Evolutionary conservation across 441 rosid genomes (phyloP), one percentile per base, ranked within the genome.

Genomic region (Pelargonium fulgidum): DNA sequence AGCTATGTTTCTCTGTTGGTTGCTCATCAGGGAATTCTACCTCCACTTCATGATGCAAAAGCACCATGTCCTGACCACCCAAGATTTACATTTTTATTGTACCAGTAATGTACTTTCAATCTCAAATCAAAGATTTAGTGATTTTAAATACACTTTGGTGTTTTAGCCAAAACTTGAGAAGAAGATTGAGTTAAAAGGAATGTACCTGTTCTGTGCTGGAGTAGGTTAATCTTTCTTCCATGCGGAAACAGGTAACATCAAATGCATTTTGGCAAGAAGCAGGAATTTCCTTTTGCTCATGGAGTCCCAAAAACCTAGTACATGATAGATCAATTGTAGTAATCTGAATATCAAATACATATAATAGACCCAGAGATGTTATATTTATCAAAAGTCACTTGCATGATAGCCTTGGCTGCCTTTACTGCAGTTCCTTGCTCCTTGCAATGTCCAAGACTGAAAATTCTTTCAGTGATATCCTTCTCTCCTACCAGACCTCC

Each of bases 191-290:
- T 11, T 13, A 48, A 6, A 64, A 70, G 29, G 44, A 56, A 67
- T 20, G 68, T 79, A 93, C 98, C 94, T 89, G 88, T 77, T 93
- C 99, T 41, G 81, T 73, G 81, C 83, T 67, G 3, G 89, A 81
- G 75, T 91, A 93, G 22, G 85, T 82, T 73, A 93, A 79, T 75
- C 81, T 88, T 81, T 86, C 90, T 85, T 93, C 97, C 99, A 93
- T 93, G 39, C 81, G 67, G 74, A 76, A 80, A 72, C 97, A 89
- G 70, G 81, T 82, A 65, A 88, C 89, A 45, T 81, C 93, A 16
- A 93, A 88, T 41, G 85, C 73, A 75, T 75, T 87, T 72, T 76
- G 80, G 78, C 95, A 88, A 56, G 83, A 70, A 68, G 74, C 76
- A 12, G 95, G 92, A 63, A 93, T 75, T 77, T 88, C 86, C 65